Evolutionary conservation across 2,329 filamentous ascomycete species (phyloP).

Genomic region (Cryoendolithus antarcticus): DNA sequence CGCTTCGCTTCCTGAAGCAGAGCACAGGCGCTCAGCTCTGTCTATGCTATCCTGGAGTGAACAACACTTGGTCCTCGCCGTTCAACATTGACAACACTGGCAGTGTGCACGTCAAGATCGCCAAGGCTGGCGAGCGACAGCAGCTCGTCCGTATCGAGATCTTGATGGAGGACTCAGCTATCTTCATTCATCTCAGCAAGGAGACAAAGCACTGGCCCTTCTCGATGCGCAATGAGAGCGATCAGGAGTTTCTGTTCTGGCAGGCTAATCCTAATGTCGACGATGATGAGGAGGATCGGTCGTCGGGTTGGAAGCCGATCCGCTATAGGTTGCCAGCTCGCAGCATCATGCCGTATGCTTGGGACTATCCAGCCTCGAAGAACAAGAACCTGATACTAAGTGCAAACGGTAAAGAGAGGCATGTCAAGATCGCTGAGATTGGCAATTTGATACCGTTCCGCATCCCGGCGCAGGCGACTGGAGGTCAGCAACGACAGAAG

Average conservation of each 20-base stretch:
- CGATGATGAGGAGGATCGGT: slow-evolving; percentile 72
- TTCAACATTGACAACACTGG: slow-evolving; percentile 96
- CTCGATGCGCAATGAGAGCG: slow-evolving; percentile 96
- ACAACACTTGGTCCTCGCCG: slow-evolving; percentile 94
- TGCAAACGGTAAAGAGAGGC: slow-evolving; percentile 67
- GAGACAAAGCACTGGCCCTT: slow-evolving; percentile 97
- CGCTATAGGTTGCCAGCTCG: slow-evolving; percentile 82
- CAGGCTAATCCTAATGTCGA: slow-evolving; percentile 88
- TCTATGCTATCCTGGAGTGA: slow-evolving; percentile 82
- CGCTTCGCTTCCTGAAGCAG: slow-evolving; percentile 81
- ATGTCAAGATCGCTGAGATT: slow-evolving; percentile 92
- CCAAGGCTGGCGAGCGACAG: slow-evolving; percentile 80
- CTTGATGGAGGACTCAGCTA: slow-evolving; percentile 81
- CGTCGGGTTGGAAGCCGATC: slow-evolving; percentile 82
- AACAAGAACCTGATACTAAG: slow-evolving; percentile 82
- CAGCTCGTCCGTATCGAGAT: slow-evolving; percentile 78
- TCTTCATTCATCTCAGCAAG: slow-evolving; percentile 81
- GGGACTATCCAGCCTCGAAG: slow-evolving; percentile 98
- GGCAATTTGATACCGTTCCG: slow-evolving; percentile 94
- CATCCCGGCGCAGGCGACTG: slow-evolving; percentile 44
- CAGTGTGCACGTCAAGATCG: slow-evolving; percentile 83
- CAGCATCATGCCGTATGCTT: slow-evolving; percentile 98
- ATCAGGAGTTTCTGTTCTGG: slow-evolving; percentile 91
- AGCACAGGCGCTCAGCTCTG: slow-evolving; percentile 77
- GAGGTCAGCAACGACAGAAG: slow-evolving; percentile 55